Percentiles rank a stretch among this genome's conserved stretches.
Conservation (phyloP, 1,284 basidiomycete species). For the Pulveroboletus sp. region DNA sequence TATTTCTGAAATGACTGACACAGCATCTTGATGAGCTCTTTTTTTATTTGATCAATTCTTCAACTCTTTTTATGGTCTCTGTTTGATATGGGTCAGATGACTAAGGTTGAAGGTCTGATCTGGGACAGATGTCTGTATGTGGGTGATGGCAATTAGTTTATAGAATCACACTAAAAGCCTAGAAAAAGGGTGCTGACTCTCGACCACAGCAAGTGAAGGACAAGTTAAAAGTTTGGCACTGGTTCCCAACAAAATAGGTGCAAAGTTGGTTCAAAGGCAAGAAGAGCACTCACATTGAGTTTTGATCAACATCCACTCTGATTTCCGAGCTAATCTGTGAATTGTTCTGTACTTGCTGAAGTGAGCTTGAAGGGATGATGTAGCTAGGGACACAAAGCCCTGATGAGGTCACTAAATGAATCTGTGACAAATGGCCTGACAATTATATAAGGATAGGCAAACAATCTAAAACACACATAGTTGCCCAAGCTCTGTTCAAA, state of each 20-base stretch:
- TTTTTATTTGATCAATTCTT: constrained; percentile 7
- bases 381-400: neutral
- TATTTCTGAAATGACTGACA: neutral
- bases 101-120: neutral
- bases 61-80: neutral
- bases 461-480: neutral
- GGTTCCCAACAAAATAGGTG: no score
- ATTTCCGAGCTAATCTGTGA: neutral
- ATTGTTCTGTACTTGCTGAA: neutral
- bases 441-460: no score
- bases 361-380: neutral
- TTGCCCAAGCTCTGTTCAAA: constrained; percentile 1
- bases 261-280: no score
- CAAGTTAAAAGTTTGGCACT: neutral
- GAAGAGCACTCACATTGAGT: neutral
- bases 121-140: neutral
- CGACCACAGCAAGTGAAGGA: neutral
- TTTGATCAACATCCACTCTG: neutral
- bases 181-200: no score
- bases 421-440: neutral
- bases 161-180: no score
- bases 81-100: neutral
- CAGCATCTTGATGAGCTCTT: constrained; percentile 10
- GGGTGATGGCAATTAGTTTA: neutral
- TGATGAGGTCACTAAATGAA: neutral